Conservation (phyloP, 768 basidiomycete genomes). For the Lactarius evosmus region DNA sequence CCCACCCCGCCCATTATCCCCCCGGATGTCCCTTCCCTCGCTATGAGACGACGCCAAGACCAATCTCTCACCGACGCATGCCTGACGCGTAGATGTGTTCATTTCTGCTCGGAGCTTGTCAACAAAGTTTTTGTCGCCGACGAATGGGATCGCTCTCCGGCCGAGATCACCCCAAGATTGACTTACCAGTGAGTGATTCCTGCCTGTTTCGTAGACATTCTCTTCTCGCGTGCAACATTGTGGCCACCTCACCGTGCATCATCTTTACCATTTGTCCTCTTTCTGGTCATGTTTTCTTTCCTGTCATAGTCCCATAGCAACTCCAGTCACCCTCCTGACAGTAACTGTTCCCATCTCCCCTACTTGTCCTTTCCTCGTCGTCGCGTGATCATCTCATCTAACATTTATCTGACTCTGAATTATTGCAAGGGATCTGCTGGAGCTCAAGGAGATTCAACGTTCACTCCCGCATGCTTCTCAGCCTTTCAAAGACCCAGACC, state of each 20-base stretch:
- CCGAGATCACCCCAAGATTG: conserved; percentile 57
- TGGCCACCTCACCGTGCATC: background rate
- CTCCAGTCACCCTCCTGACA: background rate
- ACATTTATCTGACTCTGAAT: conserved; percentile 10
- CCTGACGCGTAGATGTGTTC: conserved; percentile 51
- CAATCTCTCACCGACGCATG: conserved; percentile 15
- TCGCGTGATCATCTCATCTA: conserved; percentile 1
- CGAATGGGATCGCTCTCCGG: conserved; percentile 77
- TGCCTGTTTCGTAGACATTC: background rate
- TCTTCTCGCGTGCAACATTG: background rate
- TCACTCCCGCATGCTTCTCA: conserved; percentile 28
- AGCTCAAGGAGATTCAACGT: conserved; percentile 28
- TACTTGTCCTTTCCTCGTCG: background rate
- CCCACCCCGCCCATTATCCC: conserved; percentile 24
- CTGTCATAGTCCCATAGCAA: background rate
- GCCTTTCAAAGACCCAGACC: conserved; percentile 21
- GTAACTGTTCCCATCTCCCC: background rate
- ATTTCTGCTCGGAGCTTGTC: conserved; percentile 52
- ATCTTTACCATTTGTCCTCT: background rate
- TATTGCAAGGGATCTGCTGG: conserved; percentile 27
- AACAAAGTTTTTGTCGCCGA: conserved; percentile 66
- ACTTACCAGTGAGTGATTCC: conserved; percentile 60
- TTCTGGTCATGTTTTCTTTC: background rate
- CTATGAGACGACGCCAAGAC: background rate
- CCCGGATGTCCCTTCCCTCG: conserved; percentile 14